phyloP scores from a whole-genome alignment of 2,329 filamentous ascomycete genomes.

The Ophiostoma triangulosporum region DNA sequence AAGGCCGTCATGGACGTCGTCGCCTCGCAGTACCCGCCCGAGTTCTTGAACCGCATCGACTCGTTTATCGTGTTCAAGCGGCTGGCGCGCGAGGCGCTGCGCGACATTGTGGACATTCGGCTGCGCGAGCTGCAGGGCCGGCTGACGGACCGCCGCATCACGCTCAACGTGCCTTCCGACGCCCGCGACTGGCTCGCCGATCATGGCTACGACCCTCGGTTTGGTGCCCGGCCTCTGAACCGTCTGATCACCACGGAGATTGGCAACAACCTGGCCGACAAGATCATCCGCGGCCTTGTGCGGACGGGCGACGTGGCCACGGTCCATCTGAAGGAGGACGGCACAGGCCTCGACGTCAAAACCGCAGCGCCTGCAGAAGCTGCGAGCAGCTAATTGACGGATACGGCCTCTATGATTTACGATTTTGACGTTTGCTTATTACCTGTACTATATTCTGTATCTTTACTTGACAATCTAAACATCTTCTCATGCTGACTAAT shows the following conservation, averaged over 20 bases:
- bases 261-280: slow-evolving; percentile 75
- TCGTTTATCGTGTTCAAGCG: slow-evolving; percentile 95
- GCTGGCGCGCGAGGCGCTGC: slow-evolving; percentile 60
- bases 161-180: slow-evolving; percentile 52
- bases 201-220: slow-evolving; percentile 80
- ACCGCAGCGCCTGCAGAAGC: background rate
- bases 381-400: background rate
- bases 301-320: slow-evolving; percentile 60
- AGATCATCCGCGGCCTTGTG: slow-evolving; percentile 77
- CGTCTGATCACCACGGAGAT: slow-evolving; percentile 83
- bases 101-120: slow-evolving; percentile 89
- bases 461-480: too few species aligned
- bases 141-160: slow-evolving; percentile 75
- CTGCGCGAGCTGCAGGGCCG: slow-evolving; percentile 70
- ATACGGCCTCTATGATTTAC: background rate
- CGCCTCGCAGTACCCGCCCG: slow-evolving; percentile 60
- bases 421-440: too few species aligned
- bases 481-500: too few species aligned
- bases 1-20: slow-evolving; percentile 83
- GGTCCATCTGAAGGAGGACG: slow-evolving; percentile 53
- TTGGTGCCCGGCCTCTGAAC: slow-evolving; percentile 82
- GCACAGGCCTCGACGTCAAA: slow-evolving; percentile 40
- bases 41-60: slow-evolving; percentile 93
- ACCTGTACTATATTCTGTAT: too few species aligned
- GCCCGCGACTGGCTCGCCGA: slow-evolving; percentile 81